A percentile compares a stretch with the other conserved stretches of the same genome.
phyloP scores from a whole-genome alignment of 164 flowering plant genomes.

The Stephania japonica region DNA sequence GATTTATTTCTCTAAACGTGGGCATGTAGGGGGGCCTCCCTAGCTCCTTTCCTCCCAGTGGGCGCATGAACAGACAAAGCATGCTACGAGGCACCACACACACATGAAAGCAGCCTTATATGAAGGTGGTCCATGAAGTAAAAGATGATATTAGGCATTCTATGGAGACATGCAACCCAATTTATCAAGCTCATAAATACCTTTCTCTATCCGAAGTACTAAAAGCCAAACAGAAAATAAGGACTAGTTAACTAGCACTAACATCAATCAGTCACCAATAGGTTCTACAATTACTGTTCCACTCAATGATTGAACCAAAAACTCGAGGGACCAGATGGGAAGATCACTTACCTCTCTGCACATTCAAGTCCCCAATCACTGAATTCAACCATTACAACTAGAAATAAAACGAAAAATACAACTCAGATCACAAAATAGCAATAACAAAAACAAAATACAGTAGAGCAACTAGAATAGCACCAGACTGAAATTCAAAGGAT shows the following conservation, averaged over 20 bases:
- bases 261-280: not conserved
- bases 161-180: not conserved
- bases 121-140: not conserved
- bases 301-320: constrained; percentile 1
- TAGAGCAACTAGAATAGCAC: too few species aligned
- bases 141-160: not conserved
- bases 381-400: not conserved
- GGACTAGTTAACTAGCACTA: not conserved
- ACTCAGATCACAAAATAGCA: not conserved
- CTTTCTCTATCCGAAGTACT: not conserved
- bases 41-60: not conserved
- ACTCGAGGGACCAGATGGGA: not conserved
- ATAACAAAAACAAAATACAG: too few species aligned
- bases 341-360: not conserved
- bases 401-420: too few species aligned
- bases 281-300: not conserved
- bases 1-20: not conserved
- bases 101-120: not conserved
- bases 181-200: not conserved
- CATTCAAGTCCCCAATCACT: not conserved
- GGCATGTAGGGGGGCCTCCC: not conserved
- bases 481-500: too few species aligned
- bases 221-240: not conserved
- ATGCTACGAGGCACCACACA: not conserved
- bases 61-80: not conserved